Evolutionary conservation across 352 stramenopile species (phyloP).

Genomic region (Globisporangium megalacanthum): DNA sequence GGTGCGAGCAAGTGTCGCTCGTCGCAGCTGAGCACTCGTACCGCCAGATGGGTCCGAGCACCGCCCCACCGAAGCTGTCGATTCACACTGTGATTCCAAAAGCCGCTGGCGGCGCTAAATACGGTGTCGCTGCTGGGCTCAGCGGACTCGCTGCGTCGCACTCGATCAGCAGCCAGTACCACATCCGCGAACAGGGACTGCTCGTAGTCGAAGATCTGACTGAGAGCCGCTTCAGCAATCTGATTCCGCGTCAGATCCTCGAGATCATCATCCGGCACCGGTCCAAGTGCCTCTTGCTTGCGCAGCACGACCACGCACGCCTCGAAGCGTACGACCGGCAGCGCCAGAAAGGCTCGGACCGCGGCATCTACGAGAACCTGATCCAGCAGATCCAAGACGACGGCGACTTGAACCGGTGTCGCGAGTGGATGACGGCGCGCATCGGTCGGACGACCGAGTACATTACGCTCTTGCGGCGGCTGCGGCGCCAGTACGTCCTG

Average conservation of each 20-base stretch:
- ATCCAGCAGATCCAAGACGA: slow-evolving; percentile 88
- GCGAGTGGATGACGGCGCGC: slow-evolving; percentile 80
- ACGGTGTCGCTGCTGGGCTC: slow-evolving; percentile 49
- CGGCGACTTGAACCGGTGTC: slow-evolving; percentile 73
- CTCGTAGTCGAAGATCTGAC: slow-evolving; percentile 81
- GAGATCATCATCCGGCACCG: slow-evolving; percentile 76
- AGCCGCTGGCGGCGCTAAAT: slow-evolving; percentile 51
- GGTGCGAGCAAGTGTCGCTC: slow-evolving; percentile 55
- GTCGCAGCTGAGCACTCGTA: slow-evolving; percentile 68
- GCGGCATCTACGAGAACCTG: slow-evolving; percentile 84
- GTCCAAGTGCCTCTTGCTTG: slow-evolving; percentile 69
- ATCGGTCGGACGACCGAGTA: slow-evolving; percentile 68
- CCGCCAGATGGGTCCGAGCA: slow-evolving; percentile 53
- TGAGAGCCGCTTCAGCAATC: slow-evolving; percentile 81
- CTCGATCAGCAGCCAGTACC: slow-evolving; percentile 82
- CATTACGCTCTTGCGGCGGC: slow-evolving; percentile 49
- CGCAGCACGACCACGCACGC: slow-evolving; percentile 67
- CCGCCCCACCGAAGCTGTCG: slow-evolving; percentile 57
- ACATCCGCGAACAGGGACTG: slow-evolving; percentile 76
- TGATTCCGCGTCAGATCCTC: slow-evolving; percentile 75
- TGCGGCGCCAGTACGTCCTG: slow-evolving; percentile 59
- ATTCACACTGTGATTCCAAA: slow-evolving; percentile 80
- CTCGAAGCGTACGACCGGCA: slow-evolving; percentile 74
- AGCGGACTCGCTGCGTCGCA: slow-evolving; percentile 43
- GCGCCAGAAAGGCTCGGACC: slow-evolving; percentile 72